A percentile compares a stretch with the other conserved stretches of the same genome.
Conservation (phyloP, 805 yeast genomes). For the Maudiozyma barnettii region DNA sequence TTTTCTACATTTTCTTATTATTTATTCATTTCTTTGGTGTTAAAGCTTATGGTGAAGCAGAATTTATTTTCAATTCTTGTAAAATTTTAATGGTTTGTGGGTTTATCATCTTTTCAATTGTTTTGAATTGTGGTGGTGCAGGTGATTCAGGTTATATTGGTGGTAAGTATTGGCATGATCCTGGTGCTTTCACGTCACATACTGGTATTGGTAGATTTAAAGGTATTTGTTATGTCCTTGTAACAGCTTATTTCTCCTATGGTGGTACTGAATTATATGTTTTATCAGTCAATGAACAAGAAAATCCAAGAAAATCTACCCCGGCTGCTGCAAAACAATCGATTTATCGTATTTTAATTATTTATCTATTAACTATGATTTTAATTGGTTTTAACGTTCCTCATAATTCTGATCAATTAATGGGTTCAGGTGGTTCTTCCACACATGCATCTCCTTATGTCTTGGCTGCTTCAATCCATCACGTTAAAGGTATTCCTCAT, state of each 20-base stretch:
- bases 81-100: constrained; percentile 51
- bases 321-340: constrained; percentile 60
- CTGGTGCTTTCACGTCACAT: constrained; percentile 37
- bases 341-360: constrained; percentile 51
- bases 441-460: constrained; percentile 66
- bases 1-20: constrained; percentile 44
- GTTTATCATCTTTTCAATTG: constrained; percentile 46
- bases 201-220: constrained; percentile 38
- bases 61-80: constrained; percentile 44
- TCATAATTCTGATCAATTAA: constrained; percentile 39
- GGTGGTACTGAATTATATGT: constrained; percentile 62
- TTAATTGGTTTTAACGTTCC: constrained; percentile 55
- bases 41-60: constrained; percentile 62
- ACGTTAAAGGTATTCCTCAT: constrained; percentile 57
- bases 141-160: constrained; percentile 48
- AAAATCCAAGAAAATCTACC: constrained; percentile 47
- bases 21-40: constrained; percentile 51
- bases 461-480: constrained; percentile 54
- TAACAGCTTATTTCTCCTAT: constrained; percentile 55
- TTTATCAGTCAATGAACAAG: constrained; percentile 59
- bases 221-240: constrained; percentile 56
- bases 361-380: constrained; percentile 46
- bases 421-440: constrained; percentile 43
- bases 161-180: constrained; percentile 48
- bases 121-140: constrained; percentile 52